phyloP scores from a whole-genome alignment of 495 filamentous ascomycete species.

The Podospora didyma region DNA sequence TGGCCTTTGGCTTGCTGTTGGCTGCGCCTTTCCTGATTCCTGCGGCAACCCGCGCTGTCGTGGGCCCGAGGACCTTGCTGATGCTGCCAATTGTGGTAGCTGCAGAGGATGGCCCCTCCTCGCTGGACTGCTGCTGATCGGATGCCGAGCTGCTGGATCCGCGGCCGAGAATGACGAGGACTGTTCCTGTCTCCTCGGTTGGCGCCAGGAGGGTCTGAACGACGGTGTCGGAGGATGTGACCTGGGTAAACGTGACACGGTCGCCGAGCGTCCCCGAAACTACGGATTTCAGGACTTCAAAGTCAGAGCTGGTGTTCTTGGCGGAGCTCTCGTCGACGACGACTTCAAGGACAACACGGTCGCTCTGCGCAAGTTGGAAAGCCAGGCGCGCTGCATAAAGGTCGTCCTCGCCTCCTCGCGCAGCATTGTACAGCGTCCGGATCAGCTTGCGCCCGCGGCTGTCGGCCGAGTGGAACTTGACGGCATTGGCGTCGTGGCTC shows the following conservation, averaged over 20 bases:
- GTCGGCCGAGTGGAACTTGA: conserved; percentile 57
- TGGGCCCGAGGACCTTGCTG: too few relatives aligned
- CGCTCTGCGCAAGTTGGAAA: conserved; percentile 69
- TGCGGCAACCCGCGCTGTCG: too few relatives aligned
- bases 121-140: too few relatives aligned
- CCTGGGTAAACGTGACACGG: background rate
- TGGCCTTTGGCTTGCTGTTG: conserved; percentile 45
- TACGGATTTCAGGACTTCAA: conserved; percentile 9
- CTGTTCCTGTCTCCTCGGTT: too few relatives aligned
- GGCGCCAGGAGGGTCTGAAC: background rate
- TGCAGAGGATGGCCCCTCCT: too few relatives aligned
- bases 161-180: too few relatives aligned
- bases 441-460: conserved; percentile 41
- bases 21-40: conserved; percentile 16
- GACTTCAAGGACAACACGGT: conserved; percentile 41
- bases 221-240: background rate
- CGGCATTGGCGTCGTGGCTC: conserved; percentile 43
- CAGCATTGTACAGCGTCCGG: conserved; percentile 66
- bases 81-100: too few relatives aligned
- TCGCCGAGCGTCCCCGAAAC: conserved; percentile 1
- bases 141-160: too few relatives aligned
- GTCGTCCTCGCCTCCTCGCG: conserved; percentile 68
- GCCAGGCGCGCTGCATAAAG: conserved; percentile 70
- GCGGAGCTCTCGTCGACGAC: conserved; percentile 46
- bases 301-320: conserved; percentile 1